Conservation (phyloP, 139 green algal species). For the Pleodorina starrii region DNA sequence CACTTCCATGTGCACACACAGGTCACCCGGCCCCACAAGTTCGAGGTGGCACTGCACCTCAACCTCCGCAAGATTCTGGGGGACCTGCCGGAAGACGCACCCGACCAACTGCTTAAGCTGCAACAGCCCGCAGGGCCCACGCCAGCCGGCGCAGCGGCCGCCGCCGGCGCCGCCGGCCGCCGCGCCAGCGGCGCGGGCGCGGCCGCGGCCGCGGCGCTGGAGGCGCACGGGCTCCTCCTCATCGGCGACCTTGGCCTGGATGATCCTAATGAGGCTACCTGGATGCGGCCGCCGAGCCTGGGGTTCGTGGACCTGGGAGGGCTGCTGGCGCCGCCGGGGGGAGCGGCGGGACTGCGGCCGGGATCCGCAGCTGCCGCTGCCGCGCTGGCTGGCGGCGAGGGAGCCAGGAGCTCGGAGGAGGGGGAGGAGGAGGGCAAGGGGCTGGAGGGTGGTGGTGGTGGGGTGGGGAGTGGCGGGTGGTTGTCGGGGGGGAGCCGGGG, state of each 20-base stretch:
- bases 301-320: constrained; percentile 12
- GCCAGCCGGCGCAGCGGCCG: not conserved
- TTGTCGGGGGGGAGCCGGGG: not conserved
- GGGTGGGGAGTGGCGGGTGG: no score
- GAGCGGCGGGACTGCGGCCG: not conserved
- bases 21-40: not conserved
- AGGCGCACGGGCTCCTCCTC: constrained; percentile 8
- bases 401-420: not conserved
- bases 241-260: constrained; percentile 28
- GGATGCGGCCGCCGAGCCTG: not conserved
- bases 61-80: constrained; percentile 43
- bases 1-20: no score
- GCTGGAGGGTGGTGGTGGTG: not conserved
- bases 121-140: constrained; percentile 29
- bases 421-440: not conserved
- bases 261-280: not conserved
- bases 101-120: constrained; percentile 22
- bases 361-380: not conserved
- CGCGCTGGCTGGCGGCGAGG: not conserved
- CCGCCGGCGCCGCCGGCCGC: not conserved
- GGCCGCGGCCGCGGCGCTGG: not conserved
- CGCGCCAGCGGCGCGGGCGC: no score
- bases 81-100: constrained; percentile 24
- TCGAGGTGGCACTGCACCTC: constrained; percentile 44
- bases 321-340: not conserved